Base-by-base conservation (phyloP, 345 rosid species). In the Euphorbia tirucalli region DNA sequence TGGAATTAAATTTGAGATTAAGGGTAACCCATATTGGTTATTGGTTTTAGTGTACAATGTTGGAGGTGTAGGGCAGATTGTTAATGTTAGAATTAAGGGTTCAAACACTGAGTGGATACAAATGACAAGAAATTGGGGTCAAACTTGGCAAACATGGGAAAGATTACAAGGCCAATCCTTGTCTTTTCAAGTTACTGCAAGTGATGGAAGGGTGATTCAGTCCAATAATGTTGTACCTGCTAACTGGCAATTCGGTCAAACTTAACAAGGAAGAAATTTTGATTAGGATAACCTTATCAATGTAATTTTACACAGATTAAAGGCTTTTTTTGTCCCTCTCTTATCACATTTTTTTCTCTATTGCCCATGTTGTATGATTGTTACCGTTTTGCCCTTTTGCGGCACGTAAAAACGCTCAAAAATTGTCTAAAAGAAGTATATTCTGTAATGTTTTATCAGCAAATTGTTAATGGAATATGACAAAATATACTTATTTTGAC, bases 51-150 rank as follows among this genome's bases (percentile, higher is more conserved):
- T 55, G 27, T 55, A 21, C 24, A 55, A 55, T 55, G 59, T 55
- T 55, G 28, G 59, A 55, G 59, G 25, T 55, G 59, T 55, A 55
- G 59, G 59, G 59, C 27, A 55, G 11, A 19, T 55, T 21, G 59
- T 22, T 55, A 55, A 55, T 55, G 59, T 55, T 55, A 55, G 28
- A 11, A 22, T 55, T 22, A 55, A n/a, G 59, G 59, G 59, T 21
- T n/a, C 27, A 14, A 21, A 22, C 28, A 55, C 27, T n/a, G 3
- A 55, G n/a, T 55, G 59, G 59, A 55, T 55, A 6, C 27, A 55
- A 8, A 55, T 55, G 59, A 55, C 59, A n/a, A 55, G 59, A 55
- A 55, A 55, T 21, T 21, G 59, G 59, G 59, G 59, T 1, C 59
- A 55, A 22, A 55, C n/a, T 55, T 55, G 59, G 59, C 59, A 55